Evolutionary conservation across 768 basidiomycete species (phyloP).

Genomic region (Austroboletus festivus): DNA sequence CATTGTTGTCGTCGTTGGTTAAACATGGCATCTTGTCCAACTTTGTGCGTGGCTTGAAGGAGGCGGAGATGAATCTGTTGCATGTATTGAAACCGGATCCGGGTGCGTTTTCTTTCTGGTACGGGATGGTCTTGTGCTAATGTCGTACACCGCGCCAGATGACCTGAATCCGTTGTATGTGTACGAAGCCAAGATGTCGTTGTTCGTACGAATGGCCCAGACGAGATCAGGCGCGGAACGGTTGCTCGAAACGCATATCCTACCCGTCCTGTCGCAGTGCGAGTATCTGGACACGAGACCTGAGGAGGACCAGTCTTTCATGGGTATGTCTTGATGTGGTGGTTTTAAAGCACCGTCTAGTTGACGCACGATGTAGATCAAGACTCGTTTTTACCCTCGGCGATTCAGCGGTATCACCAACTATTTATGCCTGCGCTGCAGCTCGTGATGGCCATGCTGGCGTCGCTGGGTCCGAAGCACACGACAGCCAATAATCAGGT

Average conservation of each 20-base stretch:
- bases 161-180: slow-evolving; percentile 90
- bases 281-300: slow-evolving; percentile 86
- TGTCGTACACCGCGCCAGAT: slow-evolving; percentile 42
- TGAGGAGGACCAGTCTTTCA: slow-evolving; percentile 75
- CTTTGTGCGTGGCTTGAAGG: slow-evolving; percentile 82
- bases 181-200: slow-evolving; percentile 91
- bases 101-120: slow-evolving; percentile 45
- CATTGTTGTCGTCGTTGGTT: slow-evolving; percentile 54
- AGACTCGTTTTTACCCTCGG: slow-evolving; percentile 84
- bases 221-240: slow-evolving; percentile 82
- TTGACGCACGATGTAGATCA: slow-evolving; percentile 49
- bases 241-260: slow-evolving; percentile 71
- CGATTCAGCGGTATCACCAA: slow-evolving; percentile 88
- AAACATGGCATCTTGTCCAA: slow-evolving; percentile 76
- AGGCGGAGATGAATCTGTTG: slow-evolving; percentile 71
- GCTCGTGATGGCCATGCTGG: slow-evolving; percentile 70
- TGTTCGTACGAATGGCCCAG: slow-evolving; percentile 82
- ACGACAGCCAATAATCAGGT: slow-evolving; percentile 70
- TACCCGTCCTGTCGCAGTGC: slow-evolving; percentile 75
- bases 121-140: background rate
- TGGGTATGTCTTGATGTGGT: slow-evolving; percentile 51
- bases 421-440: slow-evolving; percentile 85
- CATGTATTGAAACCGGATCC: slow-evolving; percentile 85
- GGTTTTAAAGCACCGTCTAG: background rate
- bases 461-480: slow-evolving; percentile 72